Evolutionary conservation across 257 asterid genomes (phyloP).

Genomic region (Solanum dulcamara): DNA sequence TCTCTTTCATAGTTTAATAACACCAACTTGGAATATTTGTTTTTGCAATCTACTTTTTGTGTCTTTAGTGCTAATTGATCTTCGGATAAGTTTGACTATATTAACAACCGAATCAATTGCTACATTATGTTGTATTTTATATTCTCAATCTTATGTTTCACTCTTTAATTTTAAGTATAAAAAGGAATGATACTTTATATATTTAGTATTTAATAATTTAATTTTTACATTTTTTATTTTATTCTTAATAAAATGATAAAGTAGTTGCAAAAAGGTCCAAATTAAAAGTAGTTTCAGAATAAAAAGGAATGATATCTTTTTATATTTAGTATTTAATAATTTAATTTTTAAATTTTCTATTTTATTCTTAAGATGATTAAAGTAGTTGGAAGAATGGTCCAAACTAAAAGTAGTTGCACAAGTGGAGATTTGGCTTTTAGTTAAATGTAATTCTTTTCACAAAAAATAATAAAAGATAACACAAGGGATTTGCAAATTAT

Average conservation of each 20-base stretch:
- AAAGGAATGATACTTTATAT: too few relatives aligned
- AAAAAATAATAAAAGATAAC: too few relatives aligned
- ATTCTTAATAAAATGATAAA: too few relatives aligned
- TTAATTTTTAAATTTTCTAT: too few relatives aligned
- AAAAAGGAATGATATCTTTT: too few relatives aligned
- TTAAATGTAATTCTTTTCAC: background rate
- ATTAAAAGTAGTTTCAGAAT: background rate
- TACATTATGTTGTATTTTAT: background rate
- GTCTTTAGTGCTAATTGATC: background rate
- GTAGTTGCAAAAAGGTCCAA: background rate
- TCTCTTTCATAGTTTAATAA: background rate
- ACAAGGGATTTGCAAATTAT: background rate
- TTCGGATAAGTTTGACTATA: background rate
- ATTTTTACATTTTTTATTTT: too few relatives aligned
- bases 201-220: too few relatives aligned
- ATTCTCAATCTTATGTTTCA: background rate
- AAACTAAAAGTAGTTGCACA: background rate
- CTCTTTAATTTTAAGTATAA: too few relatives aligned
- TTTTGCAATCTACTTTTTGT: background rate
- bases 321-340: too few relatives aligned
- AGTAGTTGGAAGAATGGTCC: background rate
- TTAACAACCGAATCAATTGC: background rate
- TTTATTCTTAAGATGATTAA: too few relatives aligned
- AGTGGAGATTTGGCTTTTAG: background rate
- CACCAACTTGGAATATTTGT: background rate